Evolutionary conservation across 768 basidiomycete species (phyloP).

Genomic region (Fibroporia radiculosa): DNA sequence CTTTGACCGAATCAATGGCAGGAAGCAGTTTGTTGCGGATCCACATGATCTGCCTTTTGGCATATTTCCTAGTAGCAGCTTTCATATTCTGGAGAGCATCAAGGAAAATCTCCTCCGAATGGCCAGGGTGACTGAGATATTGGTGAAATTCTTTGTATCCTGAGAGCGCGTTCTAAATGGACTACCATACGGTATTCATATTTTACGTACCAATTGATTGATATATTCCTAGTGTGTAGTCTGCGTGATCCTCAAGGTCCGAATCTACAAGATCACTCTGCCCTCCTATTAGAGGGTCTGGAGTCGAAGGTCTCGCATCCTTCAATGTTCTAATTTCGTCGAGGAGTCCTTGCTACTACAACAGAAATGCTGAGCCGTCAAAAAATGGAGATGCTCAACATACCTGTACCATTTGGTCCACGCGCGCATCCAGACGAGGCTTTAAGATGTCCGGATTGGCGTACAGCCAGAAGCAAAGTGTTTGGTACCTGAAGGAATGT

Average conservation of each 20-base stretch:
- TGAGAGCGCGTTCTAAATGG: slow-evolving; percentile 25
- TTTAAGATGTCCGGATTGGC: slow-evolving; percentile 58
- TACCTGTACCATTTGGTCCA: slow-evolving; percentile 89
- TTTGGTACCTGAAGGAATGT: slow-evolving; percentile 57
- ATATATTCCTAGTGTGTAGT: slow-evolving; percentile 83
- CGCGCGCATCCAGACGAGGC: slow-evolving; percentile 64
- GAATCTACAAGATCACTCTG: not conserved
- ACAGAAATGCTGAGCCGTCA: not conserved
- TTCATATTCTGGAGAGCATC: slow-evolving; percentile 76
- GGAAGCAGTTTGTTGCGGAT: slow-evolving; percentile 85
- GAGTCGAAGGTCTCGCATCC: not conserved
- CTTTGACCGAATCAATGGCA: slow-evolving; percentile 45
- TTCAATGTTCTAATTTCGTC: slow-evolving; percentile 64
- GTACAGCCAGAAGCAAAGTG: slow-evolving; percentile 88
- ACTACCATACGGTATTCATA: not conserved
- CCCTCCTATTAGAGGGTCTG: not conserved
- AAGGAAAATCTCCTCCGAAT: slow-evolving; percentile 33
- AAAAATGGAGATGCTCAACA: slow-evolving; percentile 5
- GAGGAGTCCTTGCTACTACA: slow-evolving; percentile 63
- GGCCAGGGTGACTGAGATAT: slow-evolving; percentile 44
- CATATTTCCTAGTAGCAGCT: slow-evolving; percentile 80
- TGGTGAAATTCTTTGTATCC: slow-evolving; percentile 88
- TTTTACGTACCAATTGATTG: slow-evolving; percentile 75
- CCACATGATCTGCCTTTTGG: slow-evolving; percentile 89
- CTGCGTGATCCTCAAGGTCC: slow-evolving; percentile 10